phyloP scores from a whole-genome alignment of 257 asterid species.

The Anisodus acutangulus region DNA sequence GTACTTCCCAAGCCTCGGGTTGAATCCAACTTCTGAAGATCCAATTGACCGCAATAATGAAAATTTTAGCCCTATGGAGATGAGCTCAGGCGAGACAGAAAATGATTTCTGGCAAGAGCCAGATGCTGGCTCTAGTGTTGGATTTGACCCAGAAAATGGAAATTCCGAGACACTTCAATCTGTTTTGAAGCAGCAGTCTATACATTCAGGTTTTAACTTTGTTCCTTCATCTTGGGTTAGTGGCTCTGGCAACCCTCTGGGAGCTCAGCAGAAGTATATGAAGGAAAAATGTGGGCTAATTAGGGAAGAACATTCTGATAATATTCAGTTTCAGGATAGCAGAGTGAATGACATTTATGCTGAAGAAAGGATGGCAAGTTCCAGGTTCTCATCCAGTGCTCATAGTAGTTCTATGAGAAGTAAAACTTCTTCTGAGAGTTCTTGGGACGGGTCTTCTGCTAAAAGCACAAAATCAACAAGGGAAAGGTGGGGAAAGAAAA shows the following conservation, averaged over 20 bases:
- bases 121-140: conserved; percentile 55
- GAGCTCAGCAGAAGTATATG: conserved; percentile 57
- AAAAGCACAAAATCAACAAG: conserved; percentile 46
- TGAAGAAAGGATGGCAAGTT: conserved; percentile 57
- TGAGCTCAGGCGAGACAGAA: conserved; percentile 60
- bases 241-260: conserved; percentile 47
- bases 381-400: conserved; percentile 54
- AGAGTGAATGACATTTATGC: conserved; percentile 58
- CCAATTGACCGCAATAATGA: conserved; percentile 61
- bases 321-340: conserved; percentile 55
- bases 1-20: conserved; percentile 60
- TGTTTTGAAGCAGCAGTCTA: conserved; percentile 56
- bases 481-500: conserved; percentile 55
- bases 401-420: conserved; percentile 52
- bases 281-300: conserved; percentile 63
- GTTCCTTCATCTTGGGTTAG: conserved; percentile 63
- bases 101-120: conserved; percentile 67
- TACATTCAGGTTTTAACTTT: conserved; percentile 56
- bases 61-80: conserved; percentile 54
- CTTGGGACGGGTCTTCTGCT: conserved; percentile 54
- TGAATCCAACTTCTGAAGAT: conserved; percentile 61
- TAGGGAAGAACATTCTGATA: conserved; percentile 55
- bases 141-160: conserved; percentile 56
- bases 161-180: conserved; percentile 48
- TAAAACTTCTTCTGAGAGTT: conserved; percentile 55